These are phyloP conservation scores for Tetrahymena malaccensis DNA, from an alignment of 73 alveolate species.

Conservation along the genomic window DNA sequence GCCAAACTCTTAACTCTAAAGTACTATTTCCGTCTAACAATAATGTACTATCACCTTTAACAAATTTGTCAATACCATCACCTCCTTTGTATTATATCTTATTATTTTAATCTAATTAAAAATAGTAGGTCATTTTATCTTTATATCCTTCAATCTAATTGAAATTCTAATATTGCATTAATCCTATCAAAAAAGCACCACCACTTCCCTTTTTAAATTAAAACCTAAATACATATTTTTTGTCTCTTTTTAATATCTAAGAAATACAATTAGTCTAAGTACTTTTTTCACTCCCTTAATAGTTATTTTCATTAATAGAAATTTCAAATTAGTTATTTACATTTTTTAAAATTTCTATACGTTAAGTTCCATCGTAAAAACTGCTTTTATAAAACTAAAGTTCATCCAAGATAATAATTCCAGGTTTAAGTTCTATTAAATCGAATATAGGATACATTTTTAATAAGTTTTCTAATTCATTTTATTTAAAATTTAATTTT, in stretches of 20 bases:
- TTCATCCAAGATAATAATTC: not conserved
- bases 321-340: too few relatives aligned
- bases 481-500: too few relatives aligned
- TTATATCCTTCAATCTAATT: not conserved
- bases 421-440: not conserved
- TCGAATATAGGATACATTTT: not conserved
- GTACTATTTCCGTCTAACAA: not conserved
- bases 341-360: not conserved
- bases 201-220: too few relatives aligned
- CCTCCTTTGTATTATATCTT: not conserved
- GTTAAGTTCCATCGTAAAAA: not conserved
- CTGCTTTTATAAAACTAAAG: not conserved
- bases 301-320: not conserved
- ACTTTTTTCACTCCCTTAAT: not conserved
- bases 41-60: not conserved
- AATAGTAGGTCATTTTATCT: not conserved
- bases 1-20: not conserved
- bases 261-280: not conserved
- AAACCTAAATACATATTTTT: not conserved
- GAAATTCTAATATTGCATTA: not conserved
- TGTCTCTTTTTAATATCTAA: not conserved
- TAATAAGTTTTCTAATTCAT: not conserved
- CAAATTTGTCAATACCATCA: not conserved
- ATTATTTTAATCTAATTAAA: too few relatives aligned
- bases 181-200: not conserved